phyloP scores from a whole-genome alignment of 2,329 filamentous ascomycete species.

The Colletotrichum tofieldiae region DNA sequence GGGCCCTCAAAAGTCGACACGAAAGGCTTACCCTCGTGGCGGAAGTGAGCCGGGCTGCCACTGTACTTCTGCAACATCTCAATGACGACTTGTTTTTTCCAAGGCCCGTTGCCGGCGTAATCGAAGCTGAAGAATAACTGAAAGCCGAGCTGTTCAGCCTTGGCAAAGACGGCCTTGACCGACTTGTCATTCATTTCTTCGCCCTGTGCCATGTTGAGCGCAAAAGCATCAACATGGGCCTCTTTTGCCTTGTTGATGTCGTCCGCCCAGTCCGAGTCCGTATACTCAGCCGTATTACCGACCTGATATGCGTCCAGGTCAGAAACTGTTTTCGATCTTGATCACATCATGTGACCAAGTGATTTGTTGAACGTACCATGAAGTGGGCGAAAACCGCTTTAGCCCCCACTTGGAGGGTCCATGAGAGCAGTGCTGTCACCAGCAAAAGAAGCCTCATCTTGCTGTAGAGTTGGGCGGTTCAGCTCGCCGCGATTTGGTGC shows the following conservation, averaged over 20 bases:
- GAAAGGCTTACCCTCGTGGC: slow-evolving; percentile 54
- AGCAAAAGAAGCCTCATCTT: slow-evolving; percentile 4
- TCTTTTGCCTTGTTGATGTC: slow-evolving; percentile 20
- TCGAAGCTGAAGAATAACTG: slow-evolving; percentile 61
- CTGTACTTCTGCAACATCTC: slow-evolving; percentile 44
- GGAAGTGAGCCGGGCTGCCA: slow-evolving; percentile 48
- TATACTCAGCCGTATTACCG: slow-evolving; percentile 9
- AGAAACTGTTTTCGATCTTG: not conserved
- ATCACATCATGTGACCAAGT: not conserved
- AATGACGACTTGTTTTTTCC: slow-evolving; percentile 48
- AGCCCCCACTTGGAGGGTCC: not conserved
- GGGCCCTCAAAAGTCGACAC: slow-evolving; percentile 69
- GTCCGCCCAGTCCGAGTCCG: not conserved
- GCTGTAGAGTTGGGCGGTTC: not conserved
- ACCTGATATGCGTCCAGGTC: not conserved
- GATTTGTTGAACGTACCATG: not conserved
- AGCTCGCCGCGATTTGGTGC: not conserved
- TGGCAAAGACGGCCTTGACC: slow-evolving; percentile 6
- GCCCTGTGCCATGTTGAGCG: slow-evolving; percentile 10
- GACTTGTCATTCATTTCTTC: not conserved
- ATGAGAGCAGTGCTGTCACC: not conserved
- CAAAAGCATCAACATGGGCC: slow-evolving; percentile 27
- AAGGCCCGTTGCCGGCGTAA: slow-evolving; percentile 51
- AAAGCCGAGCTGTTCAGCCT: slow-evolving; percentile 45
- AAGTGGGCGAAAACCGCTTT: slow-evolving; percentile 24